Base-by-base conservation (phyloP, 2,329 filamentous ascomycete genomes). In the Neonectria hederae region DNA sequence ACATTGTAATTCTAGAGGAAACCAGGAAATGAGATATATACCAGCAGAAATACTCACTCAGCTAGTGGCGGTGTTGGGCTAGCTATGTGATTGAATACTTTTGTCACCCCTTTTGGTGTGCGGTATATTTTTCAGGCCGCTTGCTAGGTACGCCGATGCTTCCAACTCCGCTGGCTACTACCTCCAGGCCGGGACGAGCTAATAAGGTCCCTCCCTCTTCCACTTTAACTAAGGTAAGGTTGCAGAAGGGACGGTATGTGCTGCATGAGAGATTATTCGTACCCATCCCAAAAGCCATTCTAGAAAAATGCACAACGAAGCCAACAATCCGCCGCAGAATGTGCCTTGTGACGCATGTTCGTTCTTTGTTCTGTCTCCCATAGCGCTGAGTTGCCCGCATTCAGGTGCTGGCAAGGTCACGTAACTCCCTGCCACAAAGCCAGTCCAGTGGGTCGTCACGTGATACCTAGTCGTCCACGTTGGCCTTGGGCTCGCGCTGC, bases 401-500 rank as follows among this genome's bases (percentile, higher is more conserved):
- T 10, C 46, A 30, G 21, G 11, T 21, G 42, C 45, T 19, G 45
- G 14, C 45, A 26, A 30, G 17, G 24, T 30, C 26, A 42, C 26
- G 26, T 30, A 26, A n/a, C n/a, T n/a, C n/a, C n/a, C n/a, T n/a
- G n/a, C n/a, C n/a, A n/a, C 45, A 30, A 38, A 42, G 43, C 52
- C 40, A 45, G 14, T 6, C 43, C 43, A 59, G 58, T 57, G 58
- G 55, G 24, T 5, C n/a, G n/a, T 68, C 64, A 67, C 63, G 63
- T 67, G 65, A 66, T 28, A 3, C 8, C 14, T 0, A 5, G 22
- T 51, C 30, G 53, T 66, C 63, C 65, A 65, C 64, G 70, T 56
- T 72, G 70, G 65, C 65, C 49, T 72, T 69, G 48, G 67, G 69
- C 68, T 58, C 53, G 48, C 58, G 48, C 32, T 61, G 45, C 60